phyloP scores from a whole-genome alignment of 306 rosid species.

The Corylus americana region DNA sequence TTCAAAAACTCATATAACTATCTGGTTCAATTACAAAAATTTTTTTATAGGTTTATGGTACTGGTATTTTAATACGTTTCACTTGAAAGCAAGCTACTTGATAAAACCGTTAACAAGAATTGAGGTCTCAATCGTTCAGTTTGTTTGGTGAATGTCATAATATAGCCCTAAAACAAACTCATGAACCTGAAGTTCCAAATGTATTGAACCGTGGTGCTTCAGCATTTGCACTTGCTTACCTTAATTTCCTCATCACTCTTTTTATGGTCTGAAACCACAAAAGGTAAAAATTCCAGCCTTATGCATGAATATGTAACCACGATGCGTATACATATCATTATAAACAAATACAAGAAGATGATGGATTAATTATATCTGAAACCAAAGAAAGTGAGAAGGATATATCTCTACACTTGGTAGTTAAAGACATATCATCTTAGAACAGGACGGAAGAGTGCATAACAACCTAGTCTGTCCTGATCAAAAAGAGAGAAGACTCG shows the following conservation, averaged over 20 bases:
- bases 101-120: slow-evolving; percentile 6
- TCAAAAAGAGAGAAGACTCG: neutral
- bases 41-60: neutral
- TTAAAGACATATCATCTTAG: neutral
- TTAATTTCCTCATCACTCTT: slow-evolving; percentile 90
- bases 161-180: slow-evolving; percentile 10
- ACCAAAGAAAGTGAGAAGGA: neutral
- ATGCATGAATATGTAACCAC: neutral
- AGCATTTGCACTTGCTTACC: slow-evolving; percentile 47
- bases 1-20: neutral
- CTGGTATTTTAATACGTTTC: neutral
- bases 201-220: slow-evolving; percentile 9
- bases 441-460: neutral
- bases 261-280: slow-evolving; percentile 53
- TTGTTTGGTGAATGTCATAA: neutral
- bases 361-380: neutral
- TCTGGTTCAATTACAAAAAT: neutral
- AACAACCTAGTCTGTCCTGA: neutral
- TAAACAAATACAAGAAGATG: neutral
- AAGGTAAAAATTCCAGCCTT: neutral
- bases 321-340: neutral
- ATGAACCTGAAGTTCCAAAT: slow-evolving; percentile 12
- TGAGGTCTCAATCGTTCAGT: neutral
- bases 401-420: neutral
- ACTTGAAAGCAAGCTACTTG: slow-evolving; percentile 4